These are phyloP conservation scores for Suhomyces kilbournensis DNA, from an alignment of 805 yeast genomes.

Conservation along the genomic window DNA sequence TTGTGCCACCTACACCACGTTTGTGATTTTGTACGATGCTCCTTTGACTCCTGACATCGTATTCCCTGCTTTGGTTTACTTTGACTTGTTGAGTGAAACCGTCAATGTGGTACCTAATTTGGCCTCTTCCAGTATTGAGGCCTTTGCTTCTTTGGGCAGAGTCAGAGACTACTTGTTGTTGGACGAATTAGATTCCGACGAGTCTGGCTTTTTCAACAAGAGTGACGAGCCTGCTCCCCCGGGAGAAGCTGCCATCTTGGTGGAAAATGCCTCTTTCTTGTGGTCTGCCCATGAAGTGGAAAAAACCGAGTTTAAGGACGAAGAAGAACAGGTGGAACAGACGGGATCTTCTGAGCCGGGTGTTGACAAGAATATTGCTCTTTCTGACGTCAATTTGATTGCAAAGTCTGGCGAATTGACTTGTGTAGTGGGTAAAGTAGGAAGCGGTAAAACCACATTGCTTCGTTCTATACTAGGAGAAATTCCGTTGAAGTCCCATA, in stretches of 20 bases:
- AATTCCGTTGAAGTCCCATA: slow-evolving; percentile 11
- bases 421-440: slow-evolving; percentile 43
- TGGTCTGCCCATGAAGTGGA: slow-evolving; percentile 22
- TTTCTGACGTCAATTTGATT: slow-evolving; percentile 27
- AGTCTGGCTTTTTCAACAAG: slow-evolving; percentile 12
- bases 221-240: slow-evolving; percentile 11
- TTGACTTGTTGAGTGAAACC: slow-evolving; percentile 35
- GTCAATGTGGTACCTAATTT: slow-evolving; percentile 31
- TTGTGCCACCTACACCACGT: slow-evolving; percentile 30
- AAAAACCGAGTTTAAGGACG: slow-evolving; percentile 12
- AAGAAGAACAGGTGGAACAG: slow-evolving; percentile 15
- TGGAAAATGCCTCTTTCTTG: slow-evolving; percentile 31
- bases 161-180: slow-evolving; percentile 28
- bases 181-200: slow-evolving; percentile 32
- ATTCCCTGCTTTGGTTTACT: slow-evolving; percentile 41
- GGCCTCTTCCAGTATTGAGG: slow-evolving; percentile 26
- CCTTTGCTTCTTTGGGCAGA: slow-evolving; percentile 32
- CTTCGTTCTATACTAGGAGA: slow-evolving; percentile 36
- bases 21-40: slow-evolving; percentile 19
- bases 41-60: slow-evolving; percentile 35
- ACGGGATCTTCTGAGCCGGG: slow-evolving; percentile 6
- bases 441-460: slow-evolving; percentile 39
- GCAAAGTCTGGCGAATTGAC: slow-evolving; percentile 36
- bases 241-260: slow-evolving; percentile 23
- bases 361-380: slow-evolving; percentile 22